Base-by-base conservation (phyloP, 805 yeast species). In the Ogataea degrootiae region DNA sequence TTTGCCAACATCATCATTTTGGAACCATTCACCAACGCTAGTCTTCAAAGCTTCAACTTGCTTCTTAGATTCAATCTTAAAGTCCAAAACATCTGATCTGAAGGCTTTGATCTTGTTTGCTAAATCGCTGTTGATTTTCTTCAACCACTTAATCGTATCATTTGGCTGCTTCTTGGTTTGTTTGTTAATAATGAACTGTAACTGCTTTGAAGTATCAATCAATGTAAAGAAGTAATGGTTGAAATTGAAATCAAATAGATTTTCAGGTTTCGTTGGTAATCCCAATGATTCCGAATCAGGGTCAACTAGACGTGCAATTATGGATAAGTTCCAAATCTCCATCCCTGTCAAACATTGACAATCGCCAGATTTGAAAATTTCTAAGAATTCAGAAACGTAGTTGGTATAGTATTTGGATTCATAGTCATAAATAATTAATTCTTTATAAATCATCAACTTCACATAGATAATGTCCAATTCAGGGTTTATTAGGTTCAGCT, bases 301-400 rank as follows among this genome's bases (percentile, higher is more conserved):
- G 17, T 46, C 50, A 5, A 54, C 37, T 26, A 54, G 36, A 33
- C 47, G 43, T 2, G 49, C 42, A 23, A 63, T 37, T 4, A 55
- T 31, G 12, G 54, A 48, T 8, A 62, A 48, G 16, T 60, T 55
- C 74, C 75, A 73, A 62, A 48, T n/a, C 60, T 55, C 74, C 75
- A 73, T 35, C 53, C 55, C 45, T 26, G 31, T 26, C 12, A 26
- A 26, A 9, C 31, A 26, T 8, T 26, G 31, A 2, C 58, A 62
- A 43, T 56, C 59, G 9, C 40, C 17, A 6, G 41, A 16, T 15
- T 43, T 39, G 35, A 45, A 37, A 8, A 57, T 38, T 26, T 44
- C 41, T 29, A 50, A 11, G 36, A 57, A 50, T 34, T 57, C 48
- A 6, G 34, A 6, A 43, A 52, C 44, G 34, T 51, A 60, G 6